Conservation (phyloP, 352 stramenopile species). For the Phytophthora pluvialis region DNA sequence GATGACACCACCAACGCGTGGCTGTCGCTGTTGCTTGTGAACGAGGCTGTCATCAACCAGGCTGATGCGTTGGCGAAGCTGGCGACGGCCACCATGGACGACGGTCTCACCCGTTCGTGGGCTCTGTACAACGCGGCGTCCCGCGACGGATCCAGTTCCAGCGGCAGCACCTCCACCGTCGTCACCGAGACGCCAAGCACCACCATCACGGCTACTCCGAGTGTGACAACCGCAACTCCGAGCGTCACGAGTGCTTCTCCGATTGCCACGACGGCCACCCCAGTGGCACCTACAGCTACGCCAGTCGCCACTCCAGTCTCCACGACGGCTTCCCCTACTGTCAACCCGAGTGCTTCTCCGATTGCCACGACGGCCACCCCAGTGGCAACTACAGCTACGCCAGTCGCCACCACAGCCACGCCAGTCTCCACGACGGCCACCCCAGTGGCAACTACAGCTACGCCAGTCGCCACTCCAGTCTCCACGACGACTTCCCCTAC, state of each 20-base stretch:
- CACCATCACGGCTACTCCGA: conserved; percentile 5
- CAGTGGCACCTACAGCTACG: not conserved
- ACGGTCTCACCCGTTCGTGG: conserved; percentile 73
- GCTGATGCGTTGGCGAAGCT: conserved; percentile 53
- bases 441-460: conserved; percentile 1
- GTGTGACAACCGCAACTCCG: conserved; percentile 4
- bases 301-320: not conserved
- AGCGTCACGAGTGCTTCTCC: conserved; percentile 4
- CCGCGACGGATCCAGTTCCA: conserved; percentile 29
- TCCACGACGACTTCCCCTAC: not conserved
- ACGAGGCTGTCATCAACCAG: conserved; percentile 72
- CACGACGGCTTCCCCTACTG: no score
- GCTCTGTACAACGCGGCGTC: conserved; percentile 72
- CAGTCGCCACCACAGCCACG: not conserved
- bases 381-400: not conserved
- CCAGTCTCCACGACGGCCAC: conserved; percentile 8
- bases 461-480: not conserved
- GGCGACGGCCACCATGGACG: conserved; percentile 58
- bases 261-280: conserved; percentile 5
- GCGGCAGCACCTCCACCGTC: conserved; percentile 19
- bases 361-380: conserved; percentile 9
- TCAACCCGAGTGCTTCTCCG: no score
- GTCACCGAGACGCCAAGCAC: conserved; percentile 20
- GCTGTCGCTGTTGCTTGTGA: conserved; percentile 77
- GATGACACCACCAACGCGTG: conserved; percentile 60